Conservation (phyloP, 2,329 filamentous ascomycete genomes). For the Fusarium secorum region DNA sequence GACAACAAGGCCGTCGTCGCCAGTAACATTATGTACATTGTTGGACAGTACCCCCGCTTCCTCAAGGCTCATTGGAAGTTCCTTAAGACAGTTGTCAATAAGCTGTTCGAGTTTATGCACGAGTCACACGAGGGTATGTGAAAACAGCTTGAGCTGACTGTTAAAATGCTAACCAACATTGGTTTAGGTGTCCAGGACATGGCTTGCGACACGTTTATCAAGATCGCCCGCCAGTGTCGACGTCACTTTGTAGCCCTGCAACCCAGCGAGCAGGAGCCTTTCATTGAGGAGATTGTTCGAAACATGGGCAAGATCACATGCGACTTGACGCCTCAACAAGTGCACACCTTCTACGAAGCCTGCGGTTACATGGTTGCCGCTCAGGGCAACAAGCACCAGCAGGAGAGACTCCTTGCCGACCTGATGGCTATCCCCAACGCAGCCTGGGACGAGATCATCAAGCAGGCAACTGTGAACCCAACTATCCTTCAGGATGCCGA, state of each 20-base stretch:
- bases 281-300: conserved; percentile 97
- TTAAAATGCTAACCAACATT: conserved; percentile 38
- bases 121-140: conserved; percentile 91
- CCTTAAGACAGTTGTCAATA: conserved; percentile 98
- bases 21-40: conserved; percentile 99
- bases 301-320: conserved; percentile 96
- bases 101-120: conserved; percentile 99
- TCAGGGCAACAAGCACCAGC: conserved; percentile 92
- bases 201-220: conserved; percentile 99
- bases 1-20: conserved; percentile 99
- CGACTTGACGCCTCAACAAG: conserved; percentile 93
- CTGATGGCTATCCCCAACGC: conserved; percentile 93
- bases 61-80: conserved; percentile 99
- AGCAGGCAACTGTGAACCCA: conserved; percentile 83
- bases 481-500: conserved; percentile 88
- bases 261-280: conserved; percentile 91
- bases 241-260: conserved; percentile 97
- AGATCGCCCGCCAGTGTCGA: conserved; percentile 98
- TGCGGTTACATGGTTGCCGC: conserved; percentile 99
- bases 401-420: conserved; percentile 89
- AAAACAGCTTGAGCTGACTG: not conserved
- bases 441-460: conserved; percentile 96
- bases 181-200: conserved; percentile 90
- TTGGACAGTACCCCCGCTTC: conserved; percentile 97
- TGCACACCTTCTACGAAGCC: conserved; percentile 98